Base-by-base conservation (phyloP, 441 rosid species). In the Adansonia rubrostipa region DNA sequence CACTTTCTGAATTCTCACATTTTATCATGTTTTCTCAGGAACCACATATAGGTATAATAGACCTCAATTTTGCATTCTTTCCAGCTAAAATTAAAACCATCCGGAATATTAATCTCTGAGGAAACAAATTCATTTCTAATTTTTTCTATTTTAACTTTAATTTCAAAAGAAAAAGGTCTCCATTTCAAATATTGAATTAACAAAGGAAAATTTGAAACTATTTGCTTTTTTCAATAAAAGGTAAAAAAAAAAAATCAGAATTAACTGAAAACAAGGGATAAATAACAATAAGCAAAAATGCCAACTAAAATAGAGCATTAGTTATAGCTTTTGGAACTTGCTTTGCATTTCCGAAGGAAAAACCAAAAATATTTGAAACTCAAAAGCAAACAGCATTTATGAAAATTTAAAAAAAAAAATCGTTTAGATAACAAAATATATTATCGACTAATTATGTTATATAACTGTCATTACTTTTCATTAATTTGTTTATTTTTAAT, bases 51-150 rank as follows among this genome's bases (percentile, higher is more conserved):
- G 7, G 22, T 50, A 3, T 8, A 36, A 36, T 36, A 36, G 40
- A 36, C 58, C 58, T n/a, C 53, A 51, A 71, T 15, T 14, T 51
- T 71, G 22, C 45, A 28, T 7, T 28, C 44, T 50, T 51, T 70
- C 74, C 61, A 28, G 74, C 47, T 24, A 51, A 71, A 71, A 15
- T 45, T 71, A 71, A 51, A 71, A 2, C 61, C 14, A 15, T 51
- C 44, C 13, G 10, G 24, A 71, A 28, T 71, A 71, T 15, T 51
- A 28, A 71, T 71, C 7, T 28, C 45, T 36, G 14, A 51, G 14
- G 58, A 8, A 9, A 51, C 4, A 51, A 24, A 8, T 4, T 7
- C 60, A 28, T 71, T 69, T 47, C 73, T 11, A 6, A 20, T 0
- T 20, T 22, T 47, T 19, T 47, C 11, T 22, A 47, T 13, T 67